Evolutionary conservation across 805 yeast species (phyloP), one percentile per base, ranked within the genome.

Genomic region (Kluyveromyces lactis): DNA sequence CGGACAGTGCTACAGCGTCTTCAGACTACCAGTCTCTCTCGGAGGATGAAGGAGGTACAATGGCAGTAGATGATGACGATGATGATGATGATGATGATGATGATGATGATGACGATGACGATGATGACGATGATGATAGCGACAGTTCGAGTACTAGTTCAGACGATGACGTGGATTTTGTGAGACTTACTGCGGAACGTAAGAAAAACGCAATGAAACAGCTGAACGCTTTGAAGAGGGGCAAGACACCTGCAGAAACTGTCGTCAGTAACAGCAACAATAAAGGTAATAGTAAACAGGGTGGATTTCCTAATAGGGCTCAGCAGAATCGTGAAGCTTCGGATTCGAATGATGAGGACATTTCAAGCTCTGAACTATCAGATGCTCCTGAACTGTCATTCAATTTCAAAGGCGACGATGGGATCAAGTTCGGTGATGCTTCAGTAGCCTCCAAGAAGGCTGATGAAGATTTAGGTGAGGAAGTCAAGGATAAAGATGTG

Each of bases 101-200:
- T 9, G 67, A 60, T 15, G 68, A 59, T 11, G 64, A 58, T 5
- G 69, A 59, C 13, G 67, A 60, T 26, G 69, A 68, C 16, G 66
- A 67, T 27, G 68, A 59, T 23, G 61, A 58, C 21, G 57, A 49
- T 2, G 55, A 55, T 19, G 65, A 58, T 10, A 58, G 55, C 13
- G 63, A 63, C 10, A 56, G 56, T 13, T 53, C 56, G 12, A 53
- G 57, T 2, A 64, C 72, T 9, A 72, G 79, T 9, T 75, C 81
- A 0, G 81, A 75, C 49, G 86, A 78, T 48, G 78, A 77, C 27
- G 77, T 81, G 2, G 90, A 83, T 60, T 81, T 79, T 55, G 84
- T 82, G 12, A 75, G 73, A 55, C 60, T 83, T 44, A 82, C 84
- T 26, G 83, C 81, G 8, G 81, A 80, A 55, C 67, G 77, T 45